phyloP scores from a whole-genome alignment of 2,329 filamentous ascomycete genomes.

The Emmonsiellopsis sp. region DNA sequence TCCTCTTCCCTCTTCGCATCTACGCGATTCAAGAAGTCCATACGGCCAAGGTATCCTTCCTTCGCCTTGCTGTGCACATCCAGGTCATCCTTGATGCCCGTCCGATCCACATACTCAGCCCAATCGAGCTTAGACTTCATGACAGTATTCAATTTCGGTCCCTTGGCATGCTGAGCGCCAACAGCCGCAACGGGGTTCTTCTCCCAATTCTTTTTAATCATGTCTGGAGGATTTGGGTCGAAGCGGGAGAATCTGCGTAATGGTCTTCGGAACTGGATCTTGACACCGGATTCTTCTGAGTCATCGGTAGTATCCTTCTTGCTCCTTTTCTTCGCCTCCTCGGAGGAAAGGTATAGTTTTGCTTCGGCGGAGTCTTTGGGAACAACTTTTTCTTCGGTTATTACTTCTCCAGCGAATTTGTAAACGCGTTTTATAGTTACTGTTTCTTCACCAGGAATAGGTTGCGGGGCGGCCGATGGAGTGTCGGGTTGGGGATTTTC shows the following conservation, averaged over 20 bases:
- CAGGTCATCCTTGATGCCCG: conserved; percentile 53
- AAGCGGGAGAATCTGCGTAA: conserved; percentile 37
- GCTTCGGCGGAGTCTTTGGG: conserved; percentile 47
- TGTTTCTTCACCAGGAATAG: conserved; percentile 30
- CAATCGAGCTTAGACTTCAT: conserved; percentile 59
- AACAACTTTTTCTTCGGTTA: conserved; percentile 46
- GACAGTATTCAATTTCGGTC: conserved; percentile 57
- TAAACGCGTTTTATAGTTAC: conserved; percentile 50
- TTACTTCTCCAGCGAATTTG: conserved; percentile 48
- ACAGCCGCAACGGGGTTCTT: conserved; percentile 24
- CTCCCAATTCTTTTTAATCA: conserved; percentile 37
- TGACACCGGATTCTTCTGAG: conserved; percentile 10
- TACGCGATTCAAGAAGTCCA: conserved; percentile 54
- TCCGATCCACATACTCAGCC: conserved; percentile 54
- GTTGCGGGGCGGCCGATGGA: not conserved
- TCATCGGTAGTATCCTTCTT: conserved; percentile 15
- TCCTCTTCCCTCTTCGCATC: conserved; percentile 50
- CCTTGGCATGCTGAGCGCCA: conserved; percentile 25
- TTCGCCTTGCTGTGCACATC: conserved; percentile 54
- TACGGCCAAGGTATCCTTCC: conserved; percentile 51
- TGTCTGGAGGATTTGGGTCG: conserved; percentile 37
- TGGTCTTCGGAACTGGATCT: conserved; percentile 27
- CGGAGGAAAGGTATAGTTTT: conserved; percentile 40
- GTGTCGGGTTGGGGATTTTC: not conserved
- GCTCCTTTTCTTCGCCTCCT: conserved; percentile 26